Evolutionary conservation across 169 alveolate genomes (phyloP).

Genomic region (Perkinsus marinus): DNA sequence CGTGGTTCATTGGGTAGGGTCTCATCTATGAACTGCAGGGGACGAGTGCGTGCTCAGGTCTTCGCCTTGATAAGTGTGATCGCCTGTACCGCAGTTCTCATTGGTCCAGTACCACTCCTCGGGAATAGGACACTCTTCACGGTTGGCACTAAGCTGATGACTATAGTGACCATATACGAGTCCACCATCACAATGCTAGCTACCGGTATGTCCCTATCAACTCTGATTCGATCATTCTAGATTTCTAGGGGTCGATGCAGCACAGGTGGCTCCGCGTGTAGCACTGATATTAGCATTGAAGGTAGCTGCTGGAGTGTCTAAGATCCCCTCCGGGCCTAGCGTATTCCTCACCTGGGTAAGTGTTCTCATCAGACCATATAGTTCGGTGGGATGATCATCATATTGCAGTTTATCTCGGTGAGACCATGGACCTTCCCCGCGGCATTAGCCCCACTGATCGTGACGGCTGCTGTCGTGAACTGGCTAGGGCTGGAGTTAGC

Average conservation of each 20-base stretch:
- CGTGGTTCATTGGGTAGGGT: neutral
- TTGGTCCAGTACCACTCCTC: neutral
- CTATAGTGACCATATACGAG: neutral
- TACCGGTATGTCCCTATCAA: neutral
- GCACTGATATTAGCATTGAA: neutral
- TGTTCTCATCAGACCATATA: no score
- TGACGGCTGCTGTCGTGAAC: neutral
- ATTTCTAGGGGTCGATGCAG: neutral
- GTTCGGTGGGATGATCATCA: no score
- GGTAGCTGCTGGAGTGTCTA: neutral
- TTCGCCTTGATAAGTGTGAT: neutral
- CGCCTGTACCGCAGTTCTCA: neutral
- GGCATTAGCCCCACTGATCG: neutral
- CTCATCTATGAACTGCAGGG: no score
- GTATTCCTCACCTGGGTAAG: neutral
- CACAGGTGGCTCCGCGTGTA: neutral
- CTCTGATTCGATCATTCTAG: neutral
- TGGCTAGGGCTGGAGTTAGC: neutral
- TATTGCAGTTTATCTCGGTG: neutral
- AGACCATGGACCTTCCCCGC: neutral
- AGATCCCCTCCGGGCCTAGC: neutral
- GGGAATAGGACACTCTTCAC: neutral
- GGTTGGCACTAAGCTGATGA: neutral
- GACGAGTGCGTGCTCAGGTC: neutral
- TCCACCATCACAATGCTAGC: neutral